Evolutionary conservation across 164 flowering plant genomes (phyloP).

Genomic region (Buxus sempervirens): DNA sequence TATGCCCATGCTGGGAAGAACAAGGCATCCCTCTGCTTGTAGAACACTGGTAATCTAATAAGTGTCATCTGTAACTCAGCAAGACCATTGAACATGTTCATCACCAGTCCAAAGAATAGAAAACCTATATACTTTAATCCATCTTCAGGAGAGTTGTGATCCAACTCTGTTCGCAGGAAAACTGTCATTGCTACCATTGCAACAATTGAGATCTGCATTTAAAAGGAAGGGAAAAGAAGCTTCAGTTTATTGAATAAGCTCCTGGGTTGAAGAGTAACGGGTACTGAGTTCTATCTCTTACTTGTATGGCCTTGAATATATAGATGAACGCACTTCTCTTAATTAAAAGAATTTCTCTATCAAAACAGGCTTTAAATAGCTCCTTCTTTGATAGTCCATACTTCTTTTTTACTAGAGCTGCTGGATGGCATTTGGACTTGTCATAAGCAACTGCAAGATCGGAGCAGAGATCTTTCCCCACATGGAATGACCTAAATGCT

Average conservation of each 20-base stretch:
- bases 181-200: slow-evolving; percentile 41
- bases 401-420: slow-evolving; percentile 40
- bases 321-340: slow-evolving; percentile 62
- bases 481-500: slow-evolving; percentile 34
- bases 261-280: neutral
- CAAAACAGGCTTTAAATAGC: slow-evolving; percentile 46
- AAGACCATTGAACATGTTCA: slow-evolving; percentile 40
- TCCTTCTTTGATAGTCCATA: slow-evolving; percentile 50
- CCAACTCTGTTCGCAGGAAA: slow-evolving; percentile 51
- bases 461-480: slow-evolving; percentile 22
- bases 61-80: slow-evolving; percentile 34
- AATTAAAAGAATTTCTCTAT: slow-evolving; percentile 58
- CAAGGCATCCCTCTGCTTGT: slow-evolving; percentile 42
- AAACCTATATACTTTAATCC: slow-evolving; percentile 31
- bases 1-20: slow-evolving; percentile 57
- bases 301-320: slow-evolving; percentile 50
- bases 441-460: slow-evolving; percentile 29
- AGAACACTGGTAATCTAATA: slow-evolving; percentile 35
- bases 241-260: neutral
- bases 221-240: neutral
- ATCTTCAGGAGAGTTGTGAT: slow-evolving; percentile 16
- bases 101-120: slow-evolving; percentile 32
- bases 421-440: slow-evolving; percentile 28
- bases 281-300: slow-evolving; percentile 8
- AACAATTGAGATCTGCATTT: slow-evolving; percentile 33